Percentiles rank a stretch among this genome's conserved stretches.
Conservation (phyloP, 768 basidiomycete genomes). For the Lentinula edodes region DNA sequence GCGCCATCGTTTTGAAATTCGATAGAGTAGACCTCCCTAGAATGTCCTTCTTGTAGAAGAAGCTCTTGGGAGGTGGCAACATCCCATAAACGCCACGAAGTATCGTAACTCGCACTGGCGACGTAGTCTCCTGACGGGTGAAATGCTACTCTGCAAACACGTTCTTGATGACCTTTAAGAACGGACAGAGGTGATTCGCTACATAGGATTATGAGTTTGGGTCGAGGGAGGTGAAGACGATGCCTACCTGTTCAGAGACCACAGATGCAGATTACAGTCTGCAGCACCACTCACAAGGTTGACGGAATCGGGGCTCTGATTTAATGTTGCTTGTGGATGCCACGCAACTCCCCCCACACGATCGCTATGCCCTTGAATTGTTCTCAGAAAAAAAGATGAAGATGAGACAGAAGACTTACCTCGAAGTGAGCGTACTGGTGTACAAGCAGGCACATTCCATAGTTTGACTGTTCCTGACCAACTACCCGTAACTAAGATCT, state of each 20-base stretch:
- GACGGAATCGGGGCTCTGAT: constrained; percentile 54
- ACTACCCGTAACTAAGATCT: constrained; percentile 85
- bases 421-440: constrained; percentile 66
- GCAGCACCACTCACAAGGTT: constrained; percentile 92
- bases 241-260: constrained; percentile 76
- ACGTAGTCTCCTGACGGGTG: constrained; percentile 94
- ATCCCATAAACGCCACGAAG: constrained; percentile 97
- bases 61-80: constrained; percentile 76
- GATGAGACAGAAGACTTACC: constrained; percentile 36
- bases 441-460: constrained; percentile 94
- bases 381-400: constrained; percentile 6
- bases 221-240: not conserved
- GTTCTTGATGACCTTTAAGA: constrained; percentile 83
- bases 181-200: constrained; percentile 86
- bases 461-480: constrained; percentile 95
- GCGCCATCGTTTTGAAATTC: constrained; percentile 96
- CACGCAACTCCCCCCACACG: constrained; percentile 94
- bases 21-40: constrained; percentile 93
- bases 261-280: constrained; percentile 80
- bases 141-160: constrained; percentile 92
- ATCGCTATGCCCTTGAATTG: constrained; percentile 69
- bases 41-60: constrained; percentile 92
- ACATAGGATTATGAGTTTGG: constrained; percentile 7
- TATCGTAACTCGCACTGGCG: constrained; percentile 94
- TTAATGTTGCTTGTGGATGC: constrained; percentile 90